Evolutionary conservation across 495 filamentous ascomycete genomes (phyloP).

Genomic region (Saxophila tyrrhenica): DNA sequence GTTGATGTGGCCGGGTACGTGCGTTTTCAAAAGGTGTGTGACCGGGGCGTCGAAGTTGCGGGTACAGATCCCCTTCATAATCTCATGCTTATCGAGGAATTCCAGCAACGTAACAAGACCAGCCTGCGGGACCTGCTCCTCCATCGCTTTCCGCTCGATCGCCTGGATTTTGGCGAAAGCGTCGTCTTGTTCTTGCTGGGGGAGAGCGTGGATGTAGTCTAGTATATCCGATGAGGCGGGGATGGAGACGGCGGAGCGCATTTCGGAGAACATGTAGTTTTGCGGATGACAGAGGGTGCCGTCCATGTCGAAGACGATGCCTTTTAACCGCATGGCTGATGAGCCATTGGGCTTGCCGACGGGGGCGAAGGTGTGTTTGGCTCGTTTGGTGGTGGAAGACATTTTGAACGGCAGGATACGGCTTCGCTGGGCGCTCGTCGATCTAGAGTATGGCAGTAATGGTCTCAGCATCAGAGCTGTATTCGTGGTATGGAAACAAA

Average conservation of each 20-base stretch:
- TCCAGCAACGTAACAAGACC: constrained; percentile 65
- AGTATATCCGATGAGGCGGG: constrained; percentile 67
- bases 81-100: constrained; percentile 54
- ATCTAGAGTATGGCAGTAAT: too few species aligned
- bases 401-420: too few species aligned
- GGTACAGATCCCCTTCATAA: constrained; percentile 81
- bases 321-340: constrained; percentile 50
- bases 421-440: too few species aligned
- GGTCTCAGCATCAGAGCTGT: too few species aligned
- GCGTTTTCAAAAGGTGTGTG: constrained; percentile 59
- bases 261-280: constrained; percentile 59
- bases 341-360: constrained; percentile 32
- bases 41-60: constrained; percentile 80
- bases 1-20: constrained; percentile 45
- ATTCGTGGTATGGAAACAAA: too few species aligned
- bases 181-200: constrained; percentile 44
- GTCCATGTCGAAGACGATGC: constrained; percentile 90
- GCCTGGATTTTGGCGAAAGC: constrained; percentile 63
- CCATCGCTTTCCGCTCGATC: constrained; percentile 74
- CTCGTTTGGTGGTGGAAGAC: background rate
- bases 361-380: constrained; percentile 33
- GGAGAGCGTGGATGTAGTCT: constrained; percentile 68
- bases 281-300: constrained; percentile 59
- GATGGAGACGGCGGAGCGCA: constrained; percentile 52
- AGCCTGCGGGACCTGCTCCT: constrained; percentile 62